phyloP scores from a whole-genome alignment of 441 rosid species.

The Euphorbia corollata region DNA sequence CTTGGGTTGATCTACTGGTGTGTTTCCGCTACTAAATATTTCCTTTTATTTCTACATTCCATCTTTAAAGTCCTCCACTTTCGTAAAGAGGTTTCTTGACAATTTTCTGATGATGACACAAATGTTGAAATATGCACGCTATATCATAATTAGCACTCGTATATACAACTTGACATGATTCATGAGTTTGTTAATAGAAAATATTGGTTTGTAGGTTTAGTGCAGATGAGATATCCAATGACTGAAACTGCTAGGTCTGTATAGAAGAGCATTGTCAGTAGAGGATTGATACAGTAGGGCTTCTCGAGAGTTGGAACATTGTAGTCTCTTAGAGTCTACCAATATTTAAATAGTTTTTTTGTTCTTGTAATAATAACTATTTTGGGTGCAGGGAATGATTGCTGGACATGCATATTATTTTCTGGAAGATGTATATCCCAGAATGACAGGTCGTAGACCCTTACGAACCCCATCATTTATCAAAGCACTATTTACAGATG shows the following conservation, averaged over 20 bases:
- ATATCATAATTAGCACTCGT: not conserved
- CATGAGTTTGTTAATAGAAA: not conserved
- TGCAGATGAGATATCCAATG: not conserved
- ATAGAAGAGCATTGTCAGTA: not conserved
- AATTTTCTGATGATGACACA: too few relatives aligned
- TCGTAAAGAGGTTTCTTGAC: not conserved
- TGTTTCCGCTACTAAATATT: constrained; percentile 11
- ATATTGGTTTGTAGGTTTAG: not conserved
- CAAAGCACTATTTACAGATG: constrained; percentile 80
- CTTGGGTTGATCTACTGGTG: constrained; percentile 98
- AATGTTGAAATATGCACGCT: not conserved
- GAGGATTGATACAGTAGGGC: not conserved
- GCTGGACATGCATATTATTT: constrained; percentile 98
- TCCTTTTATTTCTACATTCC: not conserved
- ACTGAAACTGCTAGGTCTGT: not conserved
- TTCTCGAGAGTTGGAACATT: not conserved
- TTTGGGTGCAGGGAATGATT: constrained; percentile 77
- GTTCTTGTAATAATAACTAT: not conserved
- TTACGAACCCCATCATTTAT: constrained; percentile 79
- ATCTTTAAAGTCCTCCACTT: not conserved
- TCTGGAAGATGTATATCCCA: constrained; percentile 90
- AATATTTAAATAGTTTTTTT: not conserved
- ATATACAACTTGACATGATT: not conserved
- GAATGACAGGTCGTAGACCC: constrained; percentile 85
- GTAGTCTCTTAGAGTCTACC: too few relatives aligned